Evolutionary conservation across 345 rosid species (phyloP).

Genomic region (Eucalyptus regnans): DNA sequence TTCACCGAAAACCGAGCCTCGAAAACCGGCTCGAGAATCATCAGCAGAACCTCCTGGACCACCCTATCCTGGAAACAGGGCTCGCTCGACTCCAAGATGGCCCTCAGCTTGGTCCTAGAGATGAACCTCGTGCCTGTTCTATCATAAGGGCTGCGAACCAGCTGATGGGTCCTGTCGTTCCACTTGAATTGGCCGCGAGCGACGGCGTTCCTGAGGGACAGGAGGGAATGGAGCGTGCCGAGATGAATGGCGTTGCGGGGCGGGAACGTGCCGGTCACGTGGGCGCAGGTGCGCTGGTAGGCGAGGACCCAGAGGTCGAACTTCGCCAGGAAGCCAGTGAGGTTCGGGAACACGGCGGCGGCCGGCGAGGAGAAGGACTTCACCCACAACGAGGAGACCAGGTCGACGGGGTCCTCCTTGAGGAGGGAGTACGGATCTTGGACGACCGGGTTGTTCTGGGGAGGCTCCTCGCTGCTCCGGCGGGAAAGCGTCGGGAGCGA

Average conservation of each 20-base stretch:
- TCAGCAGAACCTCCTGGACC: conserved; percentile 77
- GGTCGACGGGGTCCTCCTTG: conserved; percentile 76
- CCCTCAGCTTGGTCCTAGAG: conserved; percentile 51
- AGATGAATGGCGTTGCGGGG: conserved; percentile 72
- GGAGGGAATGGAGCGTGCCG: conserved; percentile 52
- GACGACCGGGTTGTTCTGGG: background rate
- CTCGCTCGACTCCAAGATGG: conserved; percentile 29
- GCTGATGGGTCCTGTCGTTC: conserved; percentile 60
- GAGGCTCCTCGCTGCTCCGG: background rate
- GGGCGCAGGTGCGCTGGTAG: conserved; percentile 78
- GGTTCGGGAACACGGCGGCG: conserved; percentile 41
- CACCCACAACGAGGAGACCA: conserved; percentile 77
- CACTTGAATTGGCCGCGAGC: conserved; percentile 49
- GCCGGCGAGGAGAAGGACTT: conserved; percentile 74
- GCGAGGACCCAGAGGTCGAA: conserved; percentile 92
- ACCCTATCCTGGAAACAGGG: conserved; percentile 85
- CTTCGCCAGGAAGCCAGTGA: conserved; percentile 81
- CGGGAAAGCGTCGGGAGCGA: conserved; percentile 14
- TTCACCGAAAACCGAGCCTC: conserved; percentile 69
- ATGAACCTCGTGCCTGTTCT: conserved; percentile 13
- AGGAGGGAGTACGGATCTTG: conserved; percentile 47
- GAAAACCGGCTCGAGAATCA: conserved; percentile 79
- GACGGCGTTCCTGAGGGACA: conserved; percentile 62
- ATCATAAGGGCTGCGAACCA: conserved; percentile 63
- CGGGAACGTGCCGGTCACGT: conserved; percentile 76